These are phyloP conservation scores for Pythium grandisporangium DNA, from an alignment of 352 stramenopile genomes.

Conservation along the genomic window DNA sequence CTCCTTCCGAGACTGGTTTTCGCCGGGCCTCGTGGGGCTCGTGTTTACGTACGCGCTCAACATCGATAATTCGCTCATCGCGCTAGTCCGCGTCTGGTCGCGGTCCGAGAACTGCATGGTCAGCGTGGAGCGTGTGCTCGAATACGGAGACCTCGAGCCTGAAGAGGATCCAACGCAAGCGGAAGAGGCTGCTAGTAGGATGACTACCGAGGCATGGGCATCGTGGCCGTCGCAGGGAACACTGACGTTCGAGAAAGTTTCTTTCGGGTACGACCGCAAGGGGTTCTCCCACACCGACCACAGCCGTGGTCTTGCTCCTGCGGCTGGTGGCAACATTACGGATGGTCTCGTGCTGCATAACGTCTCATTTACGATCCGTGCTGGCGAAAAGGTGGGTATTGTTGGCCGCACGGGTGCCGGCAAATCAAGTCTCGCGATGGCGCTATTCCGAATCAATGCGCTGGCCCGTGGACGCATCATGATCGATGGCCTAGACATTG, in stretches of 20 bases:
- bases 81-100: slow-evolving; percentile 73
- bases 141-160: slow-evolving; percentile 42
- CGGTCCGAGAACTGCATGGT: slow-evolving; percentile 61
- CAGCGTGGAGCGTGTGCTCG: slow-evolving; percentile 68
- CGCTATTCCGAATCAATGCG: slow-evolving; percentile 89
- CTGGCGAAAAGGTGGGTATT: slow-evolving; percentile 84
- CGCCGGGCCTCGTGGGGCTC: slow-evolving; percentile 44
- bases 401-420: slow-evolving; percentile 79
- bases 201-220: too few species aligned
- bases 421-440: slow-evolving; percentile 77
- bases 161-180: slow-evolving; percentile 9
- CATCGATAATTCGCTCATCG: slow-evolving; percentile 59
- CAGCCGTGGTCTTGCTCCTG: too few species aligned
- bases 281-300: not conserved
- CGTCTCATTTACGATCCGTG: slow-evolving; percentile 60
- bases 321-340: too few species aligned
- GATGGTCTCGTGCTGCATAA: slow-evolving; percentile 29
- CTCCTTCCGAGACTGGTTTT: slow-evolving; percentile 7
- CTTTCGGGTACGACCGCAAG: slow-evolving; percentile 75
- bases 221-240: slow-evolving; percentile 84
- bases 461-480: slow-evolving; percentile 79
- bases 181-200: slow-evolving; percentile 16
- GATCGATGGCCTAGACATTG: slow-evolving; percentile 87
- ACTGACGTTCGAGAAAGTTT: slow-evolving; percentile 84
- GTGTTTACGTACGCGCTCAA: slow-evolving; percentile 69